Conservation (phyloP, 495 filamentous ascomycete species). For the Tricharina praecox region DNA sequence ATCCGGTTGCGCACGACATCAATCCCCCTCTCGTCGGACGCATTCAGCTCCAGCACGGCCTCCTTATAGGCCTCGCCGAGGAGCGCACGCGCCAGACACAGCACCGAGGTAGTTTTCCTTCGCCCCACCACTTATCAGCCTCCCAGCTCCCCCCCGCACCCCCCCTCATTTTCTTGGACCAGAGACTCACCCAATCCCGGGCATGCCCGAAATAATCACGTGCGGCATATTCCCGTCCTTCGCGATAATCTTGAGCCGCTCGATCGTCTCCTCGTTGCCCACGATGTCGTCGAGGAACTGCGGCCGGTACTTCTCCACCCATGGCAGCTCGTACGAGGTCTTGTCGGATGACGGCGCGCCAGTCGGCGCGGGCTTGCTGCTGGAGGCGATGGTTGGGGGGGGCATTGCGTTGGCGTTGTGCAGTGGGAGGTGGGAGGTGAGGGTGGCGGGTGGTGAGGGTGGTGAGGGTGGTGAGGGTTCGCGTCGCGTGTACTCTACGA, state of each 20-base stretch:
- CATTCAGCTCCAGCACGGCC: constrained; percentile 89
- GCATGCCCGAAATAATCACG: constrained; percentile 98
- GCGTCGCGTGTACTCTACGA: too few species aligned
- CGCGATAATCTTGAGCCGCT: constrained; percentile 94
- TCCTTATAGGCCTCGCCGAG: constrained; percentile 93
- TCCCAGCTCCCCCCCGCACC: too few species aligned
- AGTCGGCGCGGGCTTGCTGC: too few species aligned
- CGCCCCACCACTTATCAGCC: background rate
- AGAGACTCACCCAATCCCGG: constrained; percentile 59
- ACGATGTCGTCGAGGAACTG: constrained; percentile 91
- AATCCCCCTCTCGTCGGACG: constrained; percentile 91
- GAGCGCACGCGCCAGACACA: constrained; percentile 83
- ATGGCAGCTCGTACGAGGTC: constrained; percentile 85
- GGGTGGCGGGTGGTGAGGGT: too few species aligned
- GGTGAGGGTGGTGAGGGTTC: too few species aligned
- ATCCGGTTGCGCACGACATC: constrained; percentile 98
- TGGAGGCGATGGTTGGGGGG: too few species aligned
- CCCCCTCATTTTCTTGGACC: too few species aligned
- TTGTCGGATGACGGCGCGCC: too few species aligned
- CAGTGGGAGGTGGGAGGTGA: too few species aligned
- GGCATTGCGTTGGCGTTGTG: too few species aligned
- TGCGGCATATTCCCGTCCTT: constrained; percentile 99
- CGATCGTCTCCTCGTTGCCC: constrained; percentile 92
- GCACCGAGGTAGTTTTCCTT: constrained; percentile 79
- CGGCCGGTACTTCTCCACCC: constrained; percentile 98